Evolutionary conservation across 495 filamentous ascomycete genomes (phyloP).

Genomic region (Trichoderma gamsii): DNA sequence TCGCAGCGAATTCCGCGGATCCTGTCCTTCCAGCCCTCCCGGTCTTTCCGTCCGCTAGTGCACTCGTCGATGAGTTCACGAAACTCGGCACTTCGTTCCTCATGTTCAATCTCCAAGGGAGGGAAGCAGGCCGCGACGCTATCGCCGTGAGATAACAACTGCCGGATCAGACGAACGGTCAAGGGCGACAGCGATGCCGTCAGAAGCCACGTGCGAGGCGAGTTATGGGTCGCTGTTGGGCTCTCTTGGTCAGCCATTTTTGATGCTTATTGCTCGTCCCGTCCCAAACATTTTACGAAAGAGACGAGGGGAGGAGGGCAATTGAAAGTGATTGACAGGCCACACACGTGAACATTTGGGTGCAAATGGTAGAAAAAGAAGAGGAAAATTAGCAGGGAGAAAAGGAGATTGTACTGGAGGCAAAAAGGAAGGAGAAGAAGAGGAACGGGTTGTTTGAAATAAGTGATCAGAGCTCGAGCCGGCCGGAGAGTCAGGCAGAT

Average conservation of each 20-base stretch:
- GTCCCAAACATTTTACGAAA: conserved; percentile 5
- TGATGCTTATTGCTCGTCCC: conserved; percentile 12
- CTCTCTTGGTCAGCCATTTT: conserved; percentile 19
- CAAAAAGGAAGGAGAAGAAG: background rate
- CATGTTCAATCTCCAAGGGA: conserved; percentile 59
- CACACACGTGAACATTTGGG: background rate
- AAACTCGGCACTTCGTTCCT: conserved; percentile 50
- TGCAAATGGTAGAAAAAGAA: background rate
- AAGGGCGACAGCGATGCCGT: conserved; percentile 80
- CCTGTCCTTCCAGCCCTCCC: conserved; percentile 53
- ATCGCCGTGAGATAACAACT: conserved; percentile 79
- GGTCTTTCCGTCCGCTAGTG: conserved; percentile 48
- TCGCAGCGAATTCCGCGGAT: conserved; percentile 51
- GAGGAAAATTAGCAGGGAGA: background rate
- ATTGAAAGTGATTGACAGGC: background rate
- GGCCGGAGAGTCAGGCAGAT: background rate
- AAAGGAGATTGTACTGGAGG: background rate
- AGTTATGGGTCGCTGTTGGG: conserved; percentile 50
- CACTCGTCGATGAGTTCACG: conserved; percentile 53
- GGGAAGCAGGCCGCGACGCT: conserved; percentile 72
- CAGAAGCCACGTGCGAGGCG: conserved; percentile 75
- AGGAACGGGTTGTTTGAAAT: background rate
- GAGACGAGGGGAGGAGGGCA: background rate
- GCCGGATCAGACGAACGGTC: conserved; percentile 60
- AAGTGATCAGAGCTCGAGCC: background rate